A percentile compares a stretch with the other conserved stretches of the same genome.
Conservation (phyloP, 1,139 yeast genomes). For the Taphrina pruni region DNA sequence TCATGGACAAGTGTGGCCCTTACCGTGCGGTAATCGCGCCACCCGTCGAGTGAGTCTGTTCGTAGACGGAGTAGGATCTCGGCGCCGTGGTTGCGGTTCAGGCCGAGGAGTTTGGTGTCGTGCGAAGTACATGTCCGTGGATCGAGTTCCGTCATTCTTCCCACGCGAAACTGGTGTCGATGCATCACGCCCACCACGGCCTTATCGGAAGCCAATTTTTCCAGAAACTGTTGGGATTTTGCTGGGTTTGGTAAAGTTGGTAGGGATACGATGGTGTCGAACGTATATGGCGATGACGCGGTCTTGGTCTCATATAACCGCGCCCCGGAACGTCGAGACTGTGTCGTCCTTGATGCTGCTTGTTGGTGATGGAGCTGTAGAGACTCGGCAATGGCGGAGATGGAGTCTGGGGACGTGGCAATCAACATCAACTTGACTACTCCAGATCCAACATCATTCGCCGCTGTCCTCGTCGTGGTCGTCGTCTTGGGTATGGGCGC, state of each 20-base stretch:
- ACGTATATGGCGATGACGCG: constrained; percentile 49
- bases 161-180: constrained; percentile 52
- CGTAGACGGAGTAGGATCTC: constrained; percentile 53
- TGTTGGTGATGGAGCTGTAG: no score
- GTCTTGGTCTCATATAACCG: no score
- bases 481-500: constrained; percentile 3
- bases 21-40: constrained; percentile 52
- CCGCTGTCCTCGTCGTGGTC: no score
- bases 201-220: constrained; percentile 51
- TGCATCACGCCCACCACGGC: constrained; percentile 54
- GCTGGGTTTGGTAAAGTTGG: constrained; percentile 51
- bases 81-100: constrained; percentile 53
- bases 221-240: constrained; percentile 49
- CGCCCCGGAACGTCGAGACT: background rate
- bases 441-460: no score
- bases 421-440: constrained; percentile 19
- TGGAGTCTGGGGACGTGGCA: constrained; percentile 25
- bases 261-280: constrained; percentile 51
- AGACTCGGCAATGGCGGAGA: constrained; percentile 14
- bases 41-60: constrained; percentile 55
- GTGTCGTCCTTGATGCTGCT: background rate
- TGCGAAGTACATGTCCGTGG: constrained; percentile 53
- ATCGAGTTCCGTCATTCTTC: constrained; percentile 54
- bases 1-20: constrained; percentile 55
- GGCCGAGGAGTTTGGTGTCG: constrained; percentile 50